Percentiles rank a stretch among this genome's conserved stretches.
phyloP scores from a whole-genome alignment of 257 asterid genomes.

The Nicotiana benthamiana region DNA sequence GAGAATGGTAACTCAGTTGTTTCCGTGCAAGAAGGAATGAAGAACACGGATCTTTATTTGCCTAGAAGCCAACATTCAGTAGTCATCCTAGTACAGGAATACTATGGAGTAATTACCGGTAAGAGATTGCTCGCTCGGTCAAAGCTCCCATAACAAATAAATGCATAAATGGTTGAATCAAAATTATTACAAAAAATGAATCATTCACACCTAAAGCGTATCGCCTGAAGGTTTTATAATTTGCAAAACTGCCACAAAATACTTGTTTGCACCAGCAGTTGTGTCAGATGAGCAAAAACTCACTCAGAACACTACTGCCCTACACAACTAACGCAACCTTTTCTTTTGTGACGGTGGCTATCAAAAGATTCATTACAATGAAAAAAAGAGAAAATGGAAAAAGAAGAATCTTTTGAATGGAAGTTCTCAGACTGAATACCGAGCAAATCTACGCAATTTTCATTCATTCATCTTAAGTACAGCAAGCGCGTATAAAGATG shows the following conservation, averaged over 20 bases:
- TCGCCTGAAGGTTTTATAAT: background rate
- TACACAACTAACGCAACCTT: background rate
- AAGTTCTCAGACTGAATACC: background rate
- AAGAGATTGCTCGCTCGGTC: background rate
- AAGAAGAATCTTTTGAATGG: background rate
- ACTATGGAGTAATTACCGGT: background rate
- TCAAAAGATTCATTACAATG: background rate
- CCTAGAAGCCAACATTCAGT: background rate
- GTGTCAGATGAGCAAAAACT: background rate
- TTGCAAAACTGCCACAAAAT: background rate
- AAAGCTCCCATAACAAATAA: background rate
- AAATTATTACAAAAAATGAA: too few species aligned
- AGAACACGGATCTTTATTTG: background rate
- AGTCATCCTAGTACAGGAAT: background rate
- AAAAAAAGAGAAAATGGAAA: background rate
- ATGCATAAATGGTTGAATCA: background rate
- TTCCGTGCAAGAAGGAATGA: background rate
- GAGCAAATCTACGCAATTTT: background rate
- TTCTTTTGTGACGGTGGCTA: background rate
- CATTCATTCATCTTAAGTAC: background rate
- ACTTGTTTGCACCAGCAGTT: background rate
- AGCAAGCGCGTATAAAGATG: background rate
- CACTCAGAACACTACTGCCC: background rate
- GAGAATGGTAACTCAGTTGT: background rate
- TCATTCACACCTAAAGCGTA: too few species aligned